phyloP scores from a whole-genome alignment of 305 asterid genomes.

The Petunia hybrid region DNA sequence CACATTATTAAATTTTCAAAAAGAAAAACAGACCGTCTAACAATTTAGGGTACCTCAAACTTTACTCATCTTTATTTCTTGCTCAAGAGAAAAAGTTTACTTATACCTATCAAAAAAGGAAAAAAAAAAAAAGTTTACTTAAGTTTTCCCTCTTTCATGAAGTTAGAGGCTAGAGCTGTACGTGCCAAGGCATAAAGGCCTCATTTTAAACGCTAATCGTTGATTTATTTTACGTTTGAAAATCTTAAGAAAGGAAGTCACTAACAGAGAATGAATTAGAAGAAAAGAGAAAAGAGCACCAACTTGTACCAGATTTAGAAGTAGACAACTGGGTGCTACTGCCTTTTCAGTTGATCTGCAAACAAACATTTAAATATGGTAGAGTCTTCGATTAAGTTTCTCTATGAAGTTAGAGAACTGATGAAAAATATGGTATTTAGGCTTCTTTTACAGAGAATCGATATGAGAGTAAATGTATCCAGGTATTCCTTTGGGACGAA shows the following conservation, averaged over 20 bases:
- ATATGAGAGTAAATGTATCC: background rate
- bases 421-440: background rate
- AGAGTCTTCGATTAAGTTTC: background rate
- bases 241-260: background rate
- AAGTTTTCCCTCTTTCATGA: background rate
- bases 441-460: background rate
- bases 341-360: background rate
- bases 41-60: background rate
- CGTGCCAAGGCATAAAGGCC: background rate
- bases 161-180: background rate
- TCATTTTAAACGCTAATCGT: background rate
- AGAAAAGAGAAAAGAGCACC: background rate
- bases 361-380: background rate
- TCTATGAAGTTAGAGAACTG: background rate
- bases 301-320: background rate
- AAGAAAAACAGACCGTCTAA: background rate
- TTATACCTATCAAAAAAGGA: no score
- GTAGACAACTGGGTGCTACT: background rate
- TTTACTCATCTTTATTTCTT: no score
- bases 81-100: no score
- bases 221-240: background rate
- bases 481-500: background rate
- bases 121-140: no score
- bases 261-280: background rate
- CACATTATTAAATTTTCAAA: no score